phyloP scores from a whole-genome alignment of 2,329 filamentous ascomycete species.

The Monascus ruber region DNA sequence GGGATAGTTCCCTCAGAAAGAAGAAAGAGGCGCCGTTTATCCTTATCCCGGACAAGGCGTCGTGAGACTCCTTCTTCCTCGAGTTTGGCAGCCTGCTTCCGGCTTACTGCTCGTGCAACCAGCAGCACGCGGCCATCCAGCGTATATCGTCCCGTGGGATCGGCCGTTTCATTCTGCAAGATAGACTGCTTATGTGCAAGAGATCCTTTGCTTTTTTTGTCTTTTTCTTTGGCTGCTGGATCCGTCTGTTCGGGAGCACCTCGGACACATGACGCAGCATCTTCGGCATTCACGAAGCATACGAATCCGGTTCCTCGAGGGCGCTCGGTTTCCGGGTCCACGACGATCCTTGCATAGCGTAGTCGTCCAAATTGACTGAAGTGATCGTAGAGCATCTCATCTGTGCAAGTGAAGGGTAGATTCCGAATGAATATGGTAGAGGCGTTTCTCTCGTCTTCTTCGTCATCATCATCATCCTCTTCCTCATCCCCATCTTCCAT shows the following conservation, averaged over 20 bases:
- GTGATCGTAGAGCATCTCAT: conserved; percentile 71
- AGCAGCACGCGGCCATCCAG: conserved; percentile 81
- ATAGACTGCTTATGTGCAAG: conserved; percentile 62
- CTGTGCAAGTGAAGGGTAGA: conserved; percentile 75
- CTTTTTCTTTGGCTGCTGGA: conserved; percentile 31
- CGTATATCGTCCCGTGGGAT: conserved; percentile 76
- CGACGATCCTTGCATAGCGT: conserved; percentile 81
- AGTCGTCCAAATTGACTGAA: conserved; percentile 82
- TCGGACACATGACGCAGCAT: conserved; percentile 66
- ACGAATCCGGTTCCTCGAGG: conserved; percentile 92
- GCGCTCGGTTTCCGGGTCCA: conserved; percentile 73
- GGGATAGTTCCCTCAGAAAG: conserved; percentile 77
- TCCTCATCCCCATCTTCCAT: conserved; percentile 31
- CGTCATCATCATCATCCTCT: conserved; percentile 33
- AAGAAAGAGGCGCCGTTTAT: conserved; percentile 83
- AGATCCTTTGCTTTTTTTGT: conserved; percentile 25
- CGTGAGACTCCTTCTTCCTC: conserved; percentile 54
- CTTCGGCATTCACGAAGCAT: conserved; percentile 69
- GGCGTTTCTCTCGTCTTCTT: conserved; percentile 46
- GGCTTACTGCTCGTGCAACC: conserved; percentile 73
- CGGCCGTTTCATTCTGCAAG: conserved; percentile 72
- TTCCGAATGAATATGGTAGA: conserved; percentile 88
- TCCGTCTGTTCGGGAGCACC: conserved; percentile 51
- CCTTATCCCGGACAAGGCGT: conserved; percentile 61
- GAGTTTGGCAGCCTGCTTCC: conserved; percentile 64